phyloP scores from a whole-genome alignment of 2,329 filamentous ascomycete genomes.

The Colletotrichum abscissum region DNA sequence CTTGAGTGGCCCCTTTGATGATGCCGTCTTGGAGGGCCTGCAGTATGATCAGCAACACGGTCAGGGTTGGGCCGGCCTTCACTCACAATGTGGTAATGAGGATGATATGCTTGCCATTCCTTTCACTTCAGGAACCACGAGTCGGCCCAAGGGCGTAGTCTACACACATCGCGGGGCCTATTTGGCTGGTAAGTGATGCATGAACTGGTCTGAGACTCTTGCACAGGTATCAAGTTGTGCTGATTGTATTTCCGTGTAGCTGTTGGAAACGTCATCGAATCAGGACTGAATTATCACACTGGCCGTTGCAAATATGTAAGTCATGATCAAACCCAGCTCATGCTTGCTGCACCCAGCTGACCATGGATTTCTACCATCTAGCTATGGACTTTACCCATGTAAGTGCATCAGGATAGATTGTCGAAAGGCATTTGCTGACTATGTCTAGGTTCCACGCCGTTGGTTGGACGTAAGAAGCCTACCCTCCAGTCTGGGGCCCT shows the following conservation, averaged over 20 bases:
- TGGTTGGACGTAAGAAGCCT: conserved; percentile 73
- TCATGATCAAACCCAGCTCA: neutral
- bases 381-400: conserved; percentile 94
- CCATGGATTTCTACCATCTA: neutral
- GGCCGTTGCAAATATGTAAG: conserved; percentile 76
- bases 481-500: neutral
- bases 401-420: conserved; percentile 62
- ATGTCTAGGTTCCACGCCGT: conserved; percentile 71
- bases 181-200: neutral
- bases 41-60: conserved; percentile 74
- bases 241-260: conserved; percentile 54
- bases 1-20: conserved; percentile 82
- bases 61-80: conserved; percentile 82
- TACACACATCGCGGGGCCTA: conserved; percentile 88
- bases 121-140: conserved; percentile 95
- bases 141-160: conserved; percentile 90
- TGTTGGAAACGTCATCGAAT: conserved; percentile 89
- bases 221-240: neutral
- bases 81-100: conserved; percentile 78
- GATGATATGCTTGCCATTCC: conserved; percentile 87
- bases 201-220: neutral
- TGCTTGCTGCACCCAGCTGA: neutral
- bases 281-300: conserved; percentile 77
- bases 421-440: neutral
- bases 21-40: conserved; percentile 84